Percentiles rank a stretch among this genome's conserved stretches.
Conservation (phyloP, 2,329 filamentous ascomycete species). For the Rutstroemia sydowiana region DNA sequence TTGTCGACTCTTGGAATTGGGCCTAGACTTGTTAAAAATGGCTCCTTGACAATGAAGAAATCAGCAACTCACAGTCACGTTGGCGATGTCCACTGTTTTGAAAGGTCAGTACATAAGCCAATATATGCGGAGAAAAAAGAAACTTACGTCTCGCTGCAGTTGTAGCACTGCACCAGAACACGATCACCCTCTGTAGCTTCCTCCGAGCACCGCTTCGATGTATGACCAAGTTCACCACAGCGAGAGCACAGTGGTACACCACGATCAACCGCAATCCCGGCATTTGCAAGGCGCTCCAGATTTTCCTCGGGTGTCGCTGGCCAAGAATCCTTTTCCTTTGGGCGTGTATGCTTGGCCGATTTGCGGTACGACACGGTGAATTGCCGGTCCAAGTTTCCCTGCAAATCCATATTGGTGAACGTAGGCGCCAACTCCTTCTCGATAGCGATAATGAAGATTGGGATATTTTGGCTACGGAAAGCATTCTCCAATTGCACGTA, state of each 20-base stretch:
- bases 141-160: constrained; percentile 44
- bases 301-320: constrained; percentile 54
- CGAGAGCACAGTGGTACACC: constrained; percentile 48
- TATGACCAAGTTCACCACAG: constrained; percentile 44
- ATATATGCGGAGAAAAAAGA: not conserved
- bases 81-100: constrained; percentile 50
- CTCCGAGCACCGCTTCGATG: constrained; percentile 49
- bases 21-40: constrained; percentile 30
- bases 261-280: constrained; percentile 55
- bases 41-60: not conserved
- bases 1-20: constrained; percentile 54
- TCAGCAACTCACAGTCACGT: constrained; percentile 54
- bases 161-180: constrained; percentile 51
- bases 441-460: constrained; percentile 54
- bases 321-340: constrained; percentile 53
- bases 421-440: constrained; percentile 49
- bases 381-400: constrained; percentile 59
- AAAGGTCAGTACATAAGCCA: not conserved
- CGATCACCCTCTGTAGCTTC: constrained; percentile 45
- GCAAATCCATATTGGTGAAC: constrained; percentile 65
- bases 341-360: constrained; percentile 47
- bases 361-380: constrained; percentile 58
- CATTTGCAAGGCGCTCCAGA: constrained; percentile 54
- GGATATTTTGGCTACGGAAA: constrained; percentile 47
- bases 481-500: constrained; percentile 54